phyloP scores from a whole-genome alignment of 345 rosid species.

The Arabidopsis arenosa region DNA sequence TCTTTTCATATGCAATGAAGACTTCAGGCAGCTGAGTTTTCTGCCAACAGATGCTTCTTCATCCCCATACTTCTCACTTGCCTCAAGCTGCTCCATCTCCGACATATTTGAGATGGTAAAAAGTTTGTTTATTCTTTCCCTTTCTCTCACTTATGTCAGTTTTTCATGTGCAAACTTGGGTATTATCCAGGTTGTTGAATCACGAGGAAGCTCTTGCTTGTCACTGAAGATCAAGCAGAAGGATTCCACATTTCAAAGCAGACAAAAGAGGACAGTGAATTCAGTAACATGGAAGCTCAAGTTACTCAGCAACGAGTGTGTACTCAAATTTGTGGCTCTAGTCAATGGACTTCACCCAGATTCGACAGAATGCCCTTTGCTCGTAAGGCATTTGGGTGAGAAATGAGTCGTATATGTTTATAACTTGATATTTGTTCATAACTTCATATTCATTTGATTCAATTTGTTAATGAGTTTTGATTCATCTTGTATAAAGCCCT shows the following conservation, averaged over 20 bases:
- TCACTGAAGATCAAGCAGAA: slow-evolving; percentile 50
- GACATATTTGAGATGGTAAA: slow-evolving; percentile 78
- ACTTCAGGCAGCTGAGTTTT: slow-evolving; percentile 67
- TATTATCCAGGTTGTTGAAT: slow-evolving; percentile 61
- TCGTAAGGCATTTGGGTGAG: slow-evolving; percentile 48
- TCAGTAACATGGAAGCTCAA: slow-evolving; percentile 67
- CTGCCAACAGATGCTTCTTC: slow-evolving; percentile 50
- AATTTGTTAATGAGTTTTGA: slow-evolving; percentile 33
- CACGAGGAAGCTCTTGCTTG: slow-evolving; percentile 47
- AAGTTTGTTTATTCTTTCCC: slow-evolving; percentile 12
- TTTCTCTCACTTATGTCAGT: slow-evolving; percentile 1
- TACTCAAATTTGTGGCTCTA: slow-evolving; percentile 65
- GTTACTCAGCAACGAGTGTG: slow-evolving; percentile 61
- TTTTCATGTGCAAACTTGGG: slow-evolving; percentile 7
- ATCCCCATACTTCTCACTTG: slow-evolving; percentile 66
- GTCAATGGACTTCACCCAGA: slow-evolving; percentile 73
- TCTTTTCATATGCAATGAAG: slow-evolving; percentile 76
- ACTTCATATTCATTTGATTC: slow-evolving; percentile 39
- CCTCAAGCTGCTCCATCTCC: slow-evolving; percentile 65
- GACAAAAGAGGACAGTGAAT: slow-evolving; percentile 31
- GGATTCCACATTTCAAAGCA: slow-evolving; percentile 47
- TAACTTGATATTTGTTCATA: slow-evolving; percentile 30
- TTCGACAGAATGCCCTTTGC: slow-evolving; percentile 51
- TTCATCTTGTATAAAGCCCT: slow-evolving; percentile 39
- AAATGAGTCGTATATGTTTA: slow-evolving; percentile 27